These are phyloP conservation scores for Hyphopichia homilentoma DNA, from an alignment of 805 yeast genomes.

Conservation along the genomic window DNA sequence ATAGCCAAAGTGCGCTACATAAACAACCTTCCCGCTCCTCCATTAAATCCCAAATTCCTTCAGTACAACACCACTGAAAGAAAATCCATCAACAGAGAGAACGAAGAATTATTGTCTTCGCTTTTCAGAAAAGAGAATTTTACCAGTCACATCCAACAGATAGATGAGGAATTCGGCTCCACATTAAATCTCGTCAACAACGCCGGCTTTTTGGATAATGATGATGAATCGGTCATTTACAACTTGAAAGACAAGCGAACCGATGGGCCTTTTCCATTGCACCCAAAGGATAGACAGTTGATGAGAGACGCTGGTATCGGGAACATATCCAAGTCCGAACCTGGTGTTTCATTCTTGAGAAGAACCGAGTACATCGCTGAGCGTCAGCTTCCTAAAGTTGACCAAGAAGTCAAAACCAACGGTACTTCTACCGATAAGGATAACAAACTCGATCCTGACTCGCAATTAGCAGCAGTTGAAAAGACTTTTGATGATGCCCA, in stretches of 20 bases:
- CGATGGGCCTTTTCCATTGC: conserved; percentile 45
- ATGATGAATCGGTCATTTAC: conserved; percentile 44
- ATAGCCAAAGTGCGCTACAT: conserved; percentile 79
- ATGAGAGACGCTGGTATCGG: conserved; percentile 74
- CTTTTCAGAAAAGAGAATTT: conserved; percentile 74
- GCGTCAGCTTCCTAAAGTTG: conserved; percentile 33
- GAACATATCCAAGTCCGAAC: conserved; percentile 37
- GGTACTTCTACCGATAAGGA: conserved; percentile 20
- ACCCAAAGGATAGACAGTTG: conserved; percentile 72
- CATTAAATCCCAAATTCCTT: conserved; percentile 82
- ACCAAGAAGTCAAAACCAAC: conserved; percentile 17
- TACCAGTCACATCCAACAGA: conserved; percentile 49
- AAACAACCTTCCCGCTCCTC: conserved; percentile 90
- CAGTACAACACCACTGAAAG: conserved; percentile 44
- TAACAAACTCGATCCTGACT: conserved; percentile 50
- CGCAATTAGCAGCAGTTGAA: conserved; percentile 70
- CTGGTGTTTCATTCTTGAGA: conserved; percentile 77
- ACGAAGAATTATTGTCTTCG: conserved; percentile 57
- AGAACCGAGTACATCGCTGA: conserved; percentile 91
- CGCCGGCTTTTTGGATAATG: conserved; percentile 64
- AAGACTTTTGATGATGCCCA: conserved; percentile 66
- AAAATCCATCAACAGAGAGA: conserved; percentile 33
- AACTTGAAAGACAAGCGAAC: conserved; percentile 16
- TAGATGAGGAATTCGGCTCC: conserved; percentile 70
- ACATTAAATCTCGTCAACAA: conserved; percentile 65